Base-by-base conservation (phyloP, 2,329 filamentous ascomycete genomes). In the Colletotrichum sp. region DNA sequence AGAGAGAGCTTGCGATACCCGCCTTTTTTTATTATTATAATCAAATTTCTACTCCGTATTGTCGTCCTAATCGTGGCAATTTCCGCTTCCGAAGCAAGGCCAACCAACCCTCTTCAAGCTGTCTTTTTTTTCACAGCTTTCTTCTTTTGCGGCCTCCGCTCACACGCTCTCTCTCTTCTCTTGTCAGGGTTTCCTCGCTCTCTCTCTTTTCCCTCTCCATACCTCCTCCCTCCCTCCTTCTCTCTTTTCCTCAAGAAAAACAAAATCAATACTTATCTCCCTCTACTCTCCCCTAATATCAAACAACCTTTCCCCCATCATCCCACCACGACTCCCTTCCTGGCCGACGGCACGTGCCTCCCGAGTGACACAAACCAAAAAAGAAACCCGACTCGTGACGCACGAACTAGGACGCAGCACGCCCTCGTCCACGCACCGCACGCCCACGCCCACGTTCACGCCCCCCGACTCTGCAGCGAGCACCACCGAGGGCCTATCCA, bases 11-110 rank as follows among this genome's bases (percentile, higher is more conserved):
- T 52, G 32, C 30, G 61, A 58, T 76, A 74, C 74, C 74, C 74
- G 74, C 74, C 74, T 74, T 76, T 76, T 74, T 34, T 60, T 30
- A 72, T 55, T 65, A 32, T 69, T 36, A 65, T 65, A 74, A 69
- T 75, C 64, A 73, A 75, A 75, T 48, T 36, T 65, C 64, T 65
- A 56, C 70, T 64, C 61, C 61, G 61, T 39, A 27, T 22, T 56
- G 22, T 76, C 28, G 64, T 73, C 13, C 39, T 32, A 48, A 39
- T 58, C 65, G 58, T 69, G 74, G 64, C 70, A 76, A 76, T 74
- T 74, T 76, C 56, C 58, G 64, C 56, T 34, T 36, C 70, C 62
- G 61, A 72, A 52, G 25, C 16, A 32, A 12, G 25, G 34, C 15
- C 34, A 66, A 8, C 25, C 25, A 32, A 61, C 27, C 25, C 36